Percentiles rank a stretch among this genome's conserved stretches.
These are phyloP conservation scores for Solanum okadae DNA, from an alignment of 257 asterid species.

Conservation along the genomic window DNA sequence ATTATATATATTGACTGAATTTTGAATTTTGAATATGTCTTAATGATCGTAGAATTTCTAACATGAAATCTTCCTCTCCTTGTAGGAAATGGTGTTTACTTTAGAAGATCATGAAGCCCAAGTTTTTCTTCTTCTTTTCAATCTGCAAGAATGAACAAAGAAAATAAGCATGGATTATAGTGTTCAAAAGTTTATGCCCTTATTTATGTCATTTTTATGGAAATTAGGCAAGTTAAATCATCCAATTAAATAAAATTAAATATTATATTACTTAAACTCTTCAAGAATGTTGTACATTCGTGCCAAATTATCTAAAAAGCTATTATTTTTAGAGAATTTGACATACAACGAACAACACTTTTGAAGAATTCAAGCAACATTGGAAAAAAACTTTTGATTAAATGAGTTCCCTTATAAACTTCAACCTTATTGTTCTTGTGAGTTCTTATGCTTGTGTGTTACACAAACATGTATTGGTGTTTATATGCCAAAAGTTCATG, in stretches of 20 bases:
- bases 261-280: not conserved
- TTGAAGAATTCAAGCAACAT: not conserved
- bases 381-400: not conserved
- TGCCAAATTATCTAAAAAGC: not conserved
- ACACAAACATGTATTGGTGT: not conserved
- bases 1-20: not conserved
- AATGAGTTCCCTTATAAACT: not conserved
- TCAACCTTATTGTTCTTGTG: not conserved
- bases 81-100: not conserved
- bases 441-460: not conserved
- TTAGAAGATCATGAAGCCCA: not conserved
- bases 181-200: not conserved
- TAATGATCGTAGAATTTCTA: not conserved
- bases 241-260: not conserved
- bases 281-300: not conserved
- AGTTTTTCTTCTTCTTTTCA: not conserved
- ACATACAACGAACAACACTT: not conserved
- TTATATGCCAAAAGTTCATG: not conserved
- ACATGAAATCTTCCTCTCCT: not conserved
- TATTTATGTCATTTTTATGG: too few relatives aligned
- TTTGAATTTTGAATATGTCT: not conserved
- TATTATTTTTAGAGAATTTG: not conserved
- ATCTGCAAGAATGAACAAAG: not conserved
- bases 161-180: not conserved
- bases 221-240: not conserved